Base-by-base conservation (phyloP, 2,329 filamentous ascomycete genomes). In the Furcasterigmium sp. region DNA sequence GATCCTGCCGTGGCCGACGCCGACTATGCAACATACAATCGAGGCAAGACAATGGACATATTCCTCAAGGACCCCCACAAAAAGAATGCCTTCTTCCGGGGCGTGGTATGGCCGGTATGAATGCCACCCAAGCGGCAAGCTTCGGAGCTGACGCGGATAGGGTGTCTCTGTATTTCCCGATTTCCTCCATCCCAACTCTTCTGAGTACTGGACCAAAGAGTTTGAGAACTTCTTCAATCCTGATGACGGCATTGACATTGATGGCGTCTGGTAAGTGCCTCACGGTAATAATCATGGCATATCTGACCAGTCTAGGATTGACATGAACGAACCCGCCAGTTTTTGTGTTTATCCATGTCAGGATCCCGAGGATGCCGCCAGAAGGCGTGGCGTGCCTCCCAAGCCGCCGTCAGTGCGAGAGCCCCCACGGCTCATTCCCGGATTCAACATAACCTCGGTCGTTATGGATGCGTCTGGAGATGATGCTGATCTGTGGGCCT, bases 151-250 rank as follows among this genome's bases (percentile, higher is more conserved):
- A 35, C 32, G 7, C 3, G 9, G 14, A 8, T 23, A 37, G 35
- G 87, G 87, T 25, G 72, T 78, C 8, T 78, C 81, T 1, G 81
- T 74, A 2, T 89, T 80, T 60, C 84, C 84, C 0, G 87, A 91
- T 56, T 91, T 86, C 86, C 88, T 90, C 56, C 66, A 80, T 19
- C 69, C 73, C 2, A 76, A 78, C 26, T 76, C 78, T 1, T 72
- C 81, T 42, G 53, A 66, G 2, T 93, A 81, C 60, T 91, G 87
- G 87, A 78, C 76, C 39, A 69, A 72, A 2, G 77, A 91, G 54
- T 84, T 91, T 51, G 55, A 54, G 1, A 58, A 56, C 0, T 87
- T 87, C 66, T 89, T 91, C 60, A 63, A 73, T 44, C 64, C 77
- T 0, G 65, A 77, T 0, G 70, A 65, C 2, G 87, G 86, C 11